phyloP scores from a whole-genome alignment of 1,139 yeast species.

The Blastobotrys elegans region DNA sequence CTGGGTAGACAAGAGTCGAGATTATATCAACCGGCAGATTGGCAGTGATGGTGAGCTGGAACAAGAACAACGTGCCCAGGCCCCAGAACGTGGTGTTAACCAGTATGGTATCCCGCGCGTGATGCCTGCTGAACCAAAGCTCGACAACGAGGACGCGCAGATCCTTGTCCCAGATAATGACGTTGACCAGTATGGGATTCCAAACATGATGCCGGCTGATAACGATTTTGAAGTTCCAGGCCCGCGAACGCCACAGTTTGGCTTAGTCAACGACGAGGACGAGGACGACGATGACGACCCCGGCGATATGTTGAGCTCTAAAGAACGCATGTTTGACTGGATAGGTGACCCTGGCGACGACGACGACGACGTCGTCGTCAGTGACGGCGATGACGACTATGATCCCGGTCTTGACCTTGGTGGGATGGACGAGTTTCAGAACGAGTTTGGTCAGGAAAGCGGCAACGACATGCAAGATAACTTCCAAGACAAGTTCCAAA shows the following conservation, averaged over 20 bases:
- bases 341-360: too few relatives aligned
- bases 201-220: not conserved
- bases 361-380: not conserved
- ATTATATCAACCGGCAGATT: not conserved
- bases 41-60: too few relatives aligned
- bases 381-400: not conserved
- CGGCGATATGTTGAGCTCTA: too few relatives aligned
- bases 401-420: not conserved
- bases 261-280: not conserved
- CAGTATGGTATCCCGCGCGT: too few relatives aligned
- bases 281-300: not conserved
- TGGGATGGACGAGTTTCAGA: not conserved
- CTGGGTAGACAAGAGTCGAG: not conserved
- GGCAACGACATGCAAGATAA: not conserved
- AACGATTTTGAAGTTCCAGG: not conserved
- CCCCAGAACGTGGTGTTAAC: too few relatives aligned
- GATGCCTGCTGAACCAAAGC: not conserved
- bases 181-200: not conserved
- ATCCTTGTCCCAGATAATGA: not conserved
- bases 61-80: too few relatives aligned
- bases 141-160: not conserved
- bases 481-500: not conserved
- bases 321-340: too few relatives aligned
- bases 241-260: not conserved
- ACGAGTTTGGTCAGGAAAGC: not conserved